Percentiles rank a stretch among this genome's conserved stretches.
These are phyloP conservation scores for Exserohilum turcica DNA, from an alignment of 2,329 filamentous ascomycete genomes.

Conservation along the genomic window DNA sequence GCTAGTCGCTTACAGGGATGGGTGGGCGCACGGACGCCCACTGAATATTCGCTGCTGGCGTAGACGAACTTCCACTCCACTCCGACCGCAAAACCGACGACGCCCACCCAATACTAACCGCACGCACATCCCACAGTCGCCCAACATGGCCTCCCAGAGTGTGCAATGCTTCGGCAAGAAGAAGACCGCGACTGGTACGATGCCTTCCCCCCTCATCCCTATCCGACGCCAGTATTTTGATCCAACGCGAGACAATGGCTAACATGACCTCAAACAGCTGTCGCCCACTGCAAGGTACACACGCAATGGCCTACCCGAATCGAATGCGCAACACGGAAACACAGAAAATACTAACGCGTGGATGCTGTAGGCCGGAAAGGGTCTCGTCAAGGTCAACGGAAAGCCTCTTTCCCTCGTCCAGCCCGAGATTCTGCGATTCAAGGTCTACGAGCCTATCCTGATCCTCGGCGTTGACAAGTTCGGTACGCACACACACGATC, in stretches of 20 bases:
- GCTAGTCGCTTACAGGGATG: conserved; percentile 19
- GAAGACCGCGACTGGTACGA: conserved; percentile 58
- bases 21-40: conserved; percentile 20
- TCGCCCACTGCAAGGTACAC: conserved; percentile 89
- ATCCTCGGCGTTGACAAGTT: conserved; percentile 98
- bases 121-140: conserved; percentile 45
- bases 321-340: conserved; percentile 27
- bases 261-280: conserved; percentile 61
- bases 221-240: not conserved
- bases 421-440: conserved; percentile 97
- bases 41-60: conserved; percentile 27
- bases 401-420: conserved; percentile 91
- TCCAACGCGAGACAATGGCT: conserved; percentile 39
- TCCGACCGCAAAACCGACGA: conserved; percentile 31
- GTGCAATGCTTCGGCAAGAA: conserved; percentile 97
- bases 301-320: conserved; percentile 25
- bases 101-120: conserved; percentile 35
- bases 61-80: conserved; percentile 28
- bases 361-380: conserved; percentile 74
- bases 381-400: conserved; percentile 98
- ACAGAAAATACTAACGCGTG: too few species aligned
- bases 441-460: conserved; percentile 99
- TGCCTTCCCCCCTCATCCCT: not conserved
- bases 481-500: conserved; percentile 52
- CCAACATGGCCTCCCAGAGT: conserved; percentile 52